Evolutionary conservation across 2,329 filamentous ascomycete species (phyloP), one percentile per base, ranked within the genome.

Genomic region (Claviceps paspali): DNA sequence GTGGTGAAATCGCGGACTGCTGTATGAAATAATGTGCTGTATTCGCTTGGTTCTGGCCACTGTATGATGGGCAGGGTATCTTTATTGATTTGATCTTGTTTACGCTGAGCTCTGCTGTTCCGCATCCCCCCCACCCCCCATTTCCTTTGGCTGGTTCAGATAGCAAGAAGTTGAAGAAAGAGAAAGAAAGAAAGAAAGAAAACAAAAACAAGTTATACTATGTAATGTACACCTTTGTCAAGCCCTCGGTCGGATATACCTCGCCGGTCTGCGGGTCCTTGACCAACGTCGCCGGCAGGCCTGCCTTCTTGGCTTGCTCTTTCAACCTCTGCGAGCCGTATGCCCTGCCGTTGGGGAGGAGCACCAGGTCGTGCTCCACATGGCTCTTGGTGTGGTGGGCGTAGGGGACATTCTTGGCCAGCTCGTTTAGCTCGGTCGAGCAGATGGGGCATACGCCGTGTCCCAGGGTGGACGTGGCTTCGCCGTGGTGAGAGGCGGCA

Each of bases 301-400:
- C 82, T 0, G 85, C 66, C 62, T 93, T 95, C 51, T 74, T 72
- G 39, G 87, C 83, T 55, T 91, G 76, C 39, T 82, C 73, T 43
- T 80, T 64, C 35, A 98, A 64, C 35, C 79, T 67, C 39, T 80
- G 73, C 40, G 75, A 70, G 15, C 88, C 84, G 53, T 94, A 95
- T 8, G 92, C 81, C 36, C 84, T 70, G 1, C 82, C 79, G 55
- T 93, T 95, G 18, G 91, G 91, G 39, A 98, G 61, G 30, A 96
- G 71, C 15, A 93, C 71, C 1, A 91, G 72, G 52, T 96, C 87
- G 32, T 76, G 76, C 53, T 94, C 88, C 22, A 96, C 84, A 43
- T 85, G 82, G 53, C 85, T 94, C 66, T 92, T 92, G 22, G 82
- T 87, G 56, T 98, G 91, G 52, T 94, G 82, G 3, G 91, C 91